phyloP scores from a whole-genome alignment of 257 asterid species.

The Solanum pennellii region DNA sequence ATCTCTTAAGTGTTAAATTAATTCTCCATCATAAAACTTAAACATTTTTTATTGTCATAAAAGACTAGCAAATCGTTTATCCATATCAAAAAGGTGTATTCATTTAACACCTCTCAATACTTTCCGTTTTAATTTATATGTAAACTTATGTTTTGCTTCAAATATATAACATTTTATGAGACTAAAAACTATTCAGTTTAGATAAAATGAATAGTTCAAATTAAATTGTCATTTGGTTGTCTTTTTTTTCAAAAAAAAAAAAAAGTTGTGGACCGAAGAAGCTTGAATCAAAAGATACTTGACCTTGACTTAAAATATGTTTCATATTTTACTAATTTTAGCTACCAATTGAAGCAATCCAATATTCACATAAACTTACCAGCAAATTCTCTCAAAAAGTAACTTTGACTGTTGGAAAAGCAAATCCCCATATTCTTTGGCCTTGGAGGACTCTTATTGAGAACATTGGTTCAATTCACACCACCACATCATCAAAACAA shows the following conservation, averaged over 20 bases:
- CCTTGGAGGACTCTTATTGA: background rate
- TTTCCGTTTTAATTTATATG: too few relatives aligned
- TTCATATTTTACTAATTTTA: background rate
- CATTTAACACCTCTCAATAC: background rate
- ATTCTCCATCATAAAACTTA: background rate
- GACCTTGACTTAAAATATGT: background rate
- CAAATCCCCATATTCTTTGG: background rate
- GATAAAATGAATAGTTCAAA: background rate
- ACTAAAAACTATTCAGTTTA: background rate
- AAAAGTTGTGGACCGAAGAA: background rate
- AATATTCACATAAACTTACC: background rate
- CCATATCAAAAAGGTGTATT: background rate
- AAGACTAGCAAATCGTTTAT: too few relatives aligned
- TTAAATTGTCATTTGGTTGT: background rate
- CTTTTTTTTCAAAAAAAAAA: too few relatives aligned
- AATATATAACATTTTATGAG: too few relatives aligned
- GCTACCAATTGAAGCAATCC: background rate
- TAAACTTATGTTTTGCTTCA: background rate
- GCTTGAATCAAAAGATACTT: background rate
- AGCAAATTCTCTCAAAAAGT: background rate
- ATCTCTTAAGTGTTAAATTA: background rate
- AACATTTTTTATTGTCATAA: too few relatives aligned
- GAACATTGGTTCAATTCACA: background rate
- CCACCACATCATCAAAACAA: background rate
- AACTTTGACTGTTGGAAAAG: background rate